Evolutionary conservation across 2,329 filamentous ascomycete species (phyloP).

Genomic region (Lecanosticta acicola): DNA sequence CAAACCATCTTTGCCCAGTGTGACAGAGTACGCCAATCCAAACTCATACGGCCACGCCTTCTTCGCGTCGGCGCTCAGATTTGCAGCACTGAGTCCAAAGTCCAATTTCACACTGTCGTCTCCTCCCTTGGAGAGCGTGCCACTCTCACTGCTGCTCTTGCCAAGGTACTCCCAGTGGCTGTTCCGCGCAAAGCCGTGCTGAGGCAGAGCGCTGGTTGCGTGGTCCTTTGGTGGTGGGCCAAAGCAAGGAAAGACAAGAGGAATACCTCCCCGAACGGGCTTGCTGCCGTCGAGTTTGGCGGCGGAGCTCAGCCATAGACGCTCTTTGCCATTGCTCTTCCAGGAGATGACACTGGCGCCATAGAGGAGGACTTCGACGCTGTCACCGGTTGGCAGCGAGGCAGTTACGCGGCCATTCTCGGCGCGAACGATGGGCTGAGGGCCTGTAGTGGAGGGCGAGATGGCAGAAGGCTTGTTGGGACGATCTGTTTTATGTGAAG

Average conservation of each 20-base stretch:
- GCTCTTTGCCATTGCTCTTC: conserved; percentile 64
- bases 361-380: conserved; percentile 76
- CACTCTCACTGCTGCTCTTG: conserved; percentile 66
- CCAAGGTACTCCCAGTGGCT: conserved; percentile 91
- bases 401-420: conserved; percentile 70
- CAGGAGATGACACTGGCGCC: conserved; percentile 91
- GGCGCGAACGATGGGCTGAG: conserved; percentile 71
- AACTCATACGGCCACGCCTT: conserved; percentile 82
- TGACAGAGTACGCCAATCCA: conserved; percentile 88
- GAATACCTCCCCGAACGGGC: conserved; percentile 87
- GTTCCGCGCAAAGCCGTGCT: conserved; percentile 91
- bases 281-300: conserved; percentile 81
- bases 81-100: conserved; percentile 76
- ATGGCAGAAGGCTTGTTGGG: conserved; percentile 74
- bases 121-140: conserved; percentile 38
- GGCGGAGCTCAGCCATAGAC: conserved; percentile 29
- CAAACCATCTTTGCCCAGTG: conserved; percentile 66
- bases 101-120: conserved; percentile 83
- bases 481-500: conserved; percentile 64
- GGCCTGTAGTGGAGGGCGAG: conserved; percentile 58
- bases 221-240: conserved; percentile 67
- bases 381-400: conserved; percentile 77
- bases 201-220: conserved; percentile 72
- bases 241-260: conserved; percentile 91
- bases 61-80: conserved; percentile 62